Percentiles rank a stretch among this genome's conserved stretches.
Conservation (phyloP, 2,329 filamentous ascomycete species). For the Neonectria sp. region DNA sequence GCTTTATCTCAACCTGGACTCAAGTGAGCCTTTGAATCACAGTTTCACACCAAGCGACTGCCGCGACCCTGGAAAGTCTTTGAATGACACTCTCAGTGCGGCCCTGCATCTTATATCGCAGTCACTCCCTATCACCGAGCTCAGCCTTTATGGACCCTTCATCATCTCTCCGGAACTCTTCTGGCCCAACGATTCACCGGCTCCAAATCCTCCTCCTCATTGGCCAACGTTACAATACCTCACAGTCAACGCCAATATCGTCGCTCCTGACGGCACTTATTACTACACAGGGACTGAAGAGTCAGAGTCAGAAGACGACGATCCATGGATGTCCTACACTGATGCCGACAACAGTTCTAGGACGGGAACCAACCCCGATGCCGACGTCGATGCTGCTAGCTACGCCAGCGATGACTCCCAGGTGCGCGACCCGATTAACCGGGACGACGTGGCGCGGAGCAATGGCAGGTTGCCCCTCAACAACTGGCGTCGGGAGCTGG, state of each 20-base stretch:
- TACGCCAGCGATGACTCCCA: not conserved
- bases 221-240: not conserved
- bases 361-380: not conserved
- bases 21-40: not conserved
- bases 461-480: not conserved
- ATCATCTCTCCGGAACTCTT: not conserved
- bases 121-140: not conserved
- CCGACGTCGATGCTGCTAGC: not conserved
- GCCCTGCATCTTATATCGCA: not conserved
- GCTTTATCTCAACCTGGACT: not conserved
- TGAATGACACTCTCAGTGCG: not conserved
- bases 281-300: constrained; percentile 1
- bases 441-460: not conserved
- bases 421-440: not conserved
- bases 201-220: not conserved
- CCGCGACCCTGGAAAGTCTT: not conserved
- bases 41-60: not conserved
- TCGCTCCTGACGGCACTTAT: not conserved
- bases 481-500: not conserved
- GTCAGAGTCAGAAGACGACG: constrained; percentile 2
- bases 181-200: not conserved
- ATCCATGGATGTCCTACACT: not conserved
- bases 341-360: not conserved
- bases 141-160: not conserved
- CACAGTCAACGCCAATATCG: not conserved